phyloP scores from a whole-genome alignment of 1,284 basidiomycete genomes.

The Ceratobasidium theobromae region DNA sequence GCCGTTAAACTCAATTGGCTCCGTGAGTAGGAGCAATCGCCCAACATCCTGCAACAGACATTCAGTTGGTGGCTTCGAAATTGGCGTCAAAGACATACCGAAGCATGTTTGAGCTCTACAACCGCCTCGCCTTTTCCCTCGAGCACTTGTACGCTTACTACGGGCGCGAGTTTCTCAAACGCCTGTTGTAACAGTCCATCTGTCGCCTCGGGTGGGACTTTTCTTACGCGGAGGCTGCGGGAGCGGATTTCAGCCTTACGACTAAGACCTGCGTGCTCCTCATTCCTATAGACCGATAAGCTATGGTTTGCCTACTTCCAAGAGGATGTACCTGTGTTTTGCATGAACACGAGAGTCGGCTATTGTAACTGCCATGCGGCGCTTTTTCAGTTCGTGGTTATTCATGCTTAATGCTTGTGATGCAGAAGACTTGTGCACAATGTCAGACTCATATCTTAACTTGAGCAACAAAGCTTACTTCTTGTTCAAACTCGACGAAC shows the following conservation, averaged over 20 bases:
- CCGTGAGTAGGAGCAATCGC: conserved; percentile 65
- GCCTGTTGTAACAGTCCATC: conserved; percentile 88
- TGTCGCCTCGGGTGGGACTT: conserved; percentile 71
- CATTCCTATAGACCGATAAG: conserved; percentile 35
- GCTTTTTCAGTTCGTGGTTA: conserved; percentile 81
- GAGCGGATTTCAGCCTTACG: conserved; percentile 56
- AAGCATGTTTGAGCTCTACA: conserved; percentile 70
- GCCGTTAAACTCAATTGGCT: conserved; percentile 68
- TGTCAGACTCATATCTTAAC: neutral
- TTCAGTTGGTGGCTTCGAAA: neutral
- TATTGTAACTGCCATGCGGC: conserved; percentile 80
- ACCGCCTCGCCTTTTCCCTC: conserved; percentile 66
- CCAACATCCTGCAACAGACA: conserved; percentile 65
- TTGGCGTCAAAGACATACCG: conserved; percentile 53
- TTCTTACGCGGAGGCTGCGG: conserved; percentile 68
- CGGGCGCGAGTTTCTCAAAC: conserved; percentile 70
- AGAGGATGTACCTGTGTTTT: conserved; percentile 52
- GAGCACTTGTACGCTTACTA: conserved; percentile 73
- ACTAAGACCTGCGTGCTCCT: conserved; percentile 57
- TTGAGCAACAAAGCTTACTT: conserved; percentile 53
- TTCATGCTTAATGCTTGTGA: conserved; percentile 75
- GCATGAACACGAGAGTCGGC: conserved; percentile 69
- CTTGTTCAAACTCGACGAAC: conserved; percentile 87
- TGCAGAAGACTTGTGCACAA: conserved; percentile 18
- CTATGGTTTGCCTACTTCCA: too few relatives aligned